phyloP scores from a whole-genome alignment of 2,329 filamentous ascomycete species.

The Diaporthe citri region DNA sequence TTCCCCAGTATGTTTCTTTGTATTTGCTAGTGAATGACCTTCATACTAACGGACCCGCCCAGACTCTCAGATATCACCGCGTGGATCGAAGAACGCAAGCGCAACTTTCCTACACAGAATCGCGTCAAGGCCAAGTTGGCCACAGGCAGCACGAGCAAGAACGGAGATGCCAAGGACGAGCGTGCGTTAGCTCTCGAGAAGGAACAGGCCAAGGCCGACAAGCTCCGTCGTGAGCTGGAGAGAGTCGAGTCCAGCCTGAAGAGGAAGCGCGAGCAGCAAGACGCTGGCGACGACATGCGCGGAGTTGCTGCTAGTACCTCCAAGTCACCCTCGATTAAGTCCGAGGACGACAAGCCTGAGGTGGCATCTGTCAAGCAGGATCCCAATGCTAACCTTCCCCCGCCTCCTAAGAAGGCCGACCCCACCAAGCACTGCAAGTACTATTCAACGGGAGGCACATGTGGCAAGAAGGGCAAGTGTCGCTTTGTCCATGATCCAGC shows the following conservation, averaged over 20 bases:
- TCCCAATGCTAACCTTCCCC: slow-evolving; percentile 50
- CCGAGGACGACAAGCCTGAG: slow-evolving; percentile 72
- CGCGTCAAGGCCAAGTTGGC: slow-evolving; percentile 75
- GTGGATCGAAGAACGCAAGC: slow-evolving; percentile 85
- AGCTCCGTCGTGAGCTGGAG: slow-evolving; percentile 73
- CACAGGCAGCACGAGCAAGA: slow-evolving; percentile 69
- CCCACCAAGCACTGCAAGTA: slow-evolving; percentile 78
- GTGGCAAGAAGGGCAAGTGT: slow-evolving; percentile 81
- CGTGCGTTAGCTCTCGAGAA: slow-evolving; percentile 63
- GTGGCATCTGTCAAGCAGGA: slow-evolving; percentile 64
- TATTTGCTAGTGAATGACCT: slow-evolving; percentile 27
- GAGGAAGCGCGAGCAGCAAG: slow-evolving; percentile 75
- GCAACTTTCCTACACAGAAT: slow-evolving; percentile 83
- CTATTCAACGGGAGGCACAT: slow-evolving; percentile 76
- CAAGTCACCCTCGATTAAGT: slow-evolving; percentile 56
- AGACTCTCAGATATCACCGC: slow-evolving; percentile 78
- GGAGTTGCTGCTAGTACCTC: slow-evolving; percentile 56
- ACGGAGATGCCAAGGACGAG: slow-evolving; percentile 63
- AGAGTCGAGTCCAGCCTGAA: slow-evolving; percentile 79
- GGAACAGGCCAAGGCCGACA: slow-evolving; percentile 68
- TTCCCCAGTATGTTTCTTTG: slow-evolving; percentile 62
- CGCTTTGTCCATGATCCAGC: slow-evolving; percentile 77
- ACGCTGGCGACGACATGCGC: slow-evolving; percentile 76
- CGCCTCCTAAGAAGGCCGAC: slow-evolving; percentile 69
- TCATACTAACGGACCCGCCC: slow-evolving; percentile 38